These are phyloP conservation scores for Termitomyces sp. DNA, from an alignment of 768 basidiomycete genomes.

Conservation along the genomic window DNA sequence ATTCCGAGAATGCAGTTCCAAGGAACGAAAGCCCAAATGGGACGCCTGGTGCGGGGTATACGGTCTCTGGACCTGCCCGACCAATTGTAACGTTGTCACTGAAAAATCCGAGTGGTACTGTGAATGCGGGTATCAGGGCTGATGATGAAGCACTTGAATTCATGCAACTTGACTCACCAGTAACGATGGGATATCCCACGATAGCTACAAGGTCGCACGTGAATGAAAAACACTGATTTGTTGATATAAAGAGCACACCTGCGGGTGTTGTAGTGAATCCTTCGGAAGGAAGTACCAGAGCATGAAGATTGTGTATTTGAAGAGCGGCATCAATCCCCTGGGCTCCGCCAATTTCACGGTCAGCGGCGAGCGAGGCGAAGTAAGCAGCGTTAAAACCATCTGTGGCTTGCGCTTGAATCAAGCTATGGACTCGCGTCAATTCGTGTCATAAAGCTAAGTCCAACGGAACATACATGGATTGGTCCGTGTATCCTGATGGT, in stretches of 20 bases:
- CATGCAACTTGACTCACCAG: constrained; percentile 32
- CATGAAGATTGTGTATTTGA: constrained; percentile 40
- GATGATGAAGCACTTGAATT: too few species aligned
- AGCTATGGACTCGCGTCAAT: constrained; percentile 20
- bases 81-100: constrained; percentile 37
- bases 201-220: constrained; percentile 31
- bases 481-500: constrained; percentile 31
- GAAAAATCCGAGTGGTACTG: constrained; percentile 59
- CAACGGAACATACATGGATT: constrained; percentile 25
- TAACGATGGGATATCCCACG: constrained; percentile 62
- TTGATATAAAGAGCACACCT: constrained; percentile 17
- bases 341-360: constrained; percentile 42
- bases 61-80: constrained; percentile 33
- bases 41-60: constrained; percentile 48
- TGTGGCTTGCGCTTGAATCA: constrained; percentile 33
- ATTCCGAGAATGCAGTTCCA: constrained; percentile 58
- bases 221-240: neutral
- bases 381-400: constrained; percentile 36
- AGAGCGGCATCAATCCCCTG: constrained; percentile 51
- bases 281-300: constrained; percentile 42
- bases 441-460: neutral
- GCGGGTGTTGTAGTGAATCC: constrained; percentile 34
- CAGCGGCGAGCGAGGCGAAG: constrained; percentile 36
- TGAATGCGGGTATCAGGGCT: neutral
- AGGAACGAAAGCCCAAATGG: constrained; percentile 62